Percentiles rank a stretch among this genome's conserved stretches.
Evolutionary conservation across 768 basidiomycete species (phyloP).

Genomic region (Pisolithus tinctorius): DNA sequence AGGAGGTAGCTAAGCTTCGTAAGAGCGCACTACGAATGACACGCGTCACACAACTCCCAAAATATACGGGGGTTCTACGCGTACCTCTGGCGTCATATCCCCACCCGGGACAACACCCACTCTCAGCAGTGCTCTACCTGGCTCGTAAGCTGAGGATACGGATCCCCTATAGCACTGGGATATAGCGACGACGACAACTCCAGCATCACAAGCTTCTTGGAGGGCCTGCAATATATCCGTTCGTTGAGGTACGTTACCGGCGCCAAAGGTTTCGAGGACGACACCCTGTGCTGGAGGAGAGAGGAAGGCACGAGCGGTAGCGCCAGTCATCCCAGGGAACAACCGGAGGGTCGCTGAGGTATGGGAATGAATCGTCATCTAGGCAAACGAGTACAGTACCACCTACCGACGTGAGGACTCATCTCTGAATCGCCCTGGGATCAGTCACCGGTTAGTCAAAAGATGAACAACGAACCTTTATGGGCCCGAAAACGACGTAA

Average conservation of each 20-base stretch:
- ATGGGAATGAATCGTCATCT: conserved; percentile 12
- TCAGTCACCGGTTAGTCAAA: conserved; percentile 7
- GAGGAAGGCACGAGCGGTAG: conserved; percentile 71
- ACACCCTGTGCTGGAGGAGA: conserved; percentile 71
- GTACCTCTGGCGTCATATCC: conserved; percentile 95
- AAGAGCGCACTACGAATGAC: conserved; percentile 62
- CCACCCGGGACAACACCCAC: conserved; percentile 79
- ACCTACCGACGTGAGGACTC: conserved; percentile 74
- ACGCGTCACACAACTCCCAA: too few species aligned
- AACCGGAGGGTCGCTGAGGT: conserved; percentile 67
- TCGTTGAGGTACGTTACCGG: conserved; percentile 87
- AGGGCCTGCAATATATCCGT: conserved; percentile 69
- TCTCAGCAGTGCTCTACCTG: conserved; percentile 60
- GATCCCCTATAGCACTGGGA: conserved; percentile 85
- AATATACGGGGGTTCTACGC: conserved; percentile 1
- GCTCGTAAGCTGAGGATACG: conserved; percentile 80
- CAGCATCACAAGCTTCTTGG: conserved; percentile 74
- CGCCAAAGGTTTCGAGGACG: conserved; percentile 87
- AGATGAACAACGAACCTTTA: conserved; percentile 42
- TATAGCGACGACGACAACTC: conserved; percentile 85
- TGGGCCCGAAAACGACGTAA: conserved; percentile 75
- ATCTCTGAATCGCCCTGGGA: conserved; percentile 46
- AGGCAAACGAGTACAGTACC: neutral
- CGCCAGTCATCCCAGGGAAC: conserved; percentile 79
- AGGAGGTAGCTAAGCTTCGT: conserved; percentile 87